Percentiles rank a stretch among this genome's conserved stretches.
These are phyloP conservation scores for Claviceps citrina DNA, from an alignment of 2,329 filamentous ascomycete genomes.

Conservation along the genomic window DNA sequence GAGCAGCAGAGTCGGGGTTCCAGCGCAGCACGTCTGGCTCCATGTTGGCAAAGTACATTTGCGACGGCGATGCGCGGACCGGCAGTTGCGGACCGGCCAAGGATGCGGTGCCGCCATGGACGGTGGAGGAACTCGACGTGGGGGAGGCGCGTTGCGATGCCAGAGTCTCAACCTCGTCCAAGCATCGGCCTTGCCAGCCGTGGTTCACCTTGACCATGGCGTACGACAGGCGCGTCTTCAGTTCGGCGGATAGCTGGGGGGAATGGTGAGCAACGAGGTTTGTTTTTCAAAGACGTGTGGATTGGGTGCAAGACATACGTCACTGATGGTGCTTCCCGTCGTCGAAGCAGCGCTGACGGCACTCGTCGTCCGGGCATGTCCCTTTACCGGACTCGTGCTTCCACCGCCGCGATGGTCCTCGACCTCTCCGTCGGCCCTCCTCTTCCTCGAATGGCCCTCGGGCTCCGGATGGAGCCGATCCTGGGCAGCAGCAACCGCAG, in stretches of 20 bases:
- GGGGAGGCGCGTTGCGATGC: constrained; percentile 55
- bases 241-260: constrained; percentile 58
- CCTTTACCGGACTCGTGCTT: constrained; percentile 32
- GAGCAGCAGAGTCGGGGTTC: constrained; percentile 23
- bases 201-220: constrained; percentile 89
- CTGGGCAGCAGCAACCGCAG: constrained; percentile 39
- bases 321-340: constrained; percentile 55
- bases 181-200: constrained; percentile 66
- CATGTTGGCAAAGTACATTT: constrained; percentile 13
- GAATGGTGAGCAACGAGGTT: constrained; percentile 9
- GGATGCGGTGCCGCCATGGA: constrained; percentile 35
- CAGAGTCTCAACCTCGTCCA: constrained; percentile 63
- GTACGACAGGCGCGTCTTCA: constrained; percentile 75
- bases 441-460: constrained; percentile 40
- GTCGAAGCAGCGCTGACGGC: constrained; percentile 45
- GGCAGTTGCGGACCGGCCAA: constrained; percentile 39
- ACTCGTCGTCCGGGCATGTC: constrained; percentile 59
- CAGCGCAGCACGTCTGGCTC: constrained; percentile 9
- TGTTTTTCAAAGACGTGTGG: no score
- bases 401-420: constrained; percentile 34
- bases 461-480: constrained; percentile 29
- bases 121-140: constrained; percentile 39
- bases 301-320: constrained; percentile 41
- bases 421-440: constrained; percentile 60
- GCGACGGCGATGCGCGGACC: constrained; percentile 16